A percentile compares a stretch with the other conserved stretches of the same genome.
These are phyloP conservation scores for Inosperma sp. DNA, from an alignment of 768 basidiomycete species.

Conservation along the genomic window DNA sequence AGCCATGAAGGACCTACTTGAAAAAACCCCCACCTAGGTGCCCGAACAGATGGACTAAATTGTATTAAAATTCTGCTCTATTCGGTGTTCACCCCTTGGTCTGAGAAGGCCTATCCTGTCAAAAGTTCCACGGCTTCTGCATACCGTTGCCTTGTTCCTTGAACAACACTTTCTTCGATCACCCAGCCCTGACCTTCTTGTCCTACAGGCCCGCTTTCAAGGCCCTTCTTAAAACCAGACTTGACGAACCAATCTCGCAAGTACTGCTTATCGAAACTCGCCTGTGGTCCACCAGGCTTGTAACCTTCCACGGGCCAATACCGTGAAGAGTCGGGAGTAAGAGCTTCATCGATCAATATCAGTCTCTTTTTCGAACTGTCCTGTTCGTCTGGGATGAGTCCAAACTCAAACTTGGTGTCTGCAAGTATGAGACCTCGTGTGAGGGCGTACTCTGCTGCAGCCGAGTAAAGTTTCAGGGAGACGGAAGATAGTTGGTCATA, in stretches of 20 bases:
- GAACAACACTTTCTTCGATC: slow-evolving; percentile 70
- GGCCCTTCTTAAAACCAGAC: slow-evolving; percentile 68
- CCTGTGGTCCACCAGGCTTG: slow-evolving; percentile 67
- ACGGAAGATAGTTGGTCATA: slow-evolving; percentile 55
- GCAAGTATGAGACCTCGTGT: slow-evolving; percentile 86
- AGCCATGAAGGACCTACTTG: not conserved
- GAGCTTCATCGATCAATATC: slow-evolving; percentile 91
- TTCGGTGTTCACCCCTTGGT: too few species aligned
- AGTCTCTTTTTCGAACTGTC: slow-evolving; percentile 40
- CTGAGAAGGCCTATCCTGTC: slow-evolving; percentile 27
- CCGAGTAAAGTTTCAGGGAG: slow-evolving; percentile 62
- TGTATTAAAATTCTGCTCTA: too few species aligned
- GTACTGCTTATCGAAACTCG: slow-evolving; percentile 97
- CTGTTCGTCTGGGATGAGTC: slow-evolving; percentile 50
- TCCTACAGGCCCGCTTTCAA: slow-evolving; percentile 70
- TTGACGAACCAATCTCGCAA: slow-evolving; percentile 83
- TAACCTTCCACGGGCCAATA: slow-evolving; percentile 89
- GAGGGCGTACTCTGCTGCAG: slow-evolving; percentile 70
- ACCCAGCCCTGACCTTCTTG: slow-evolving; percentile 70
- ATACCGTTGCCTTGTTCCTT: slow-evolving; percentile 76
- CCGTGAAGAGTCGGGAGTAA: slow-evolving; percentile 95
- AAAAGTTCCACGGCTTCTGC: slow-evolving; percentile 67
- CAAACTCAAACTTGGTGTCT: slow-evolving; percentile 99
- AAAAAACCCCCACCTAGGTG: too few species aligned
- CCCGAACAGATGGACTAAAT: too few species aligned